Evolutionary conservation across 1,284 basidiomycete genomes (phyloP), one percentile per base, ranked within the genome.

Genomic region (Mycena citricolor): DNA sequence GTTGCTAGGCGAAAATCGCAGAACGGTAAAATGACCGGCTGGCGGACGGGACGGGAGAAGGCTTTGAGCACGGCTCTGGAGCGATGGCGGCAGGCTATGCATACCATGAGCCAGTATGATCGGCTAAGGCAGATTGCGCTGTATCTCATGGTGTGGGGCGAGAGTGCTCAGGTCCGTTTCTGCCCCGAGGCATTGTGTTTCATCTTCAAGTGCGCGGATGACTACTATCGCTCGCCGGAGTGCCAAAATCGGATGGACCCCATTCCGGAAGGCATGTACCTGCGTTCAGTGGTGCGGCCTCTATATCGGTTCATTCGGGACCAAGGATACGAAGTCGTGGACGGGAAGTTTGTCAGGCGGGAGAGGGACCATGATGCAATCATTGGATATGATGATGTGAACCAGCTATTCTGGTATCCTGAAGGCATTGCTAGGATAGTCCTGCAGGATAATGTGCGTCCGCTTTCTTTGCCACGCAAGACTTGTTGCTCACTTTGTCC

Each of bases 341-440:
- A 98, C 61, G 94, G 94, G 44, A 94, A 94, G 68, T 98, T 97
- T 64, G 86, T 99, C 34, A 78, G 90, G 57, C 80, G 90, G 61
- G 95, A 99, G 74, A 79, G 77, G 60, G 95, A 99, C 60, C 97
- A 98, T 64, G 86, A 94, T 54, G 77, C 86, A 55, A 93, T 97
- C 61, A 97, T 99, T 61, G 97, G 95, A 8, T 99, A 99, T 62
- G 95, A 99, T 66, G 95, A 99, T 67, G 88, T 99, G 59, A 99
- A 99, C 65, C 95, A 99, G 66, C 73, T 99, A 32, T 99, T 99
- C 69, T 99, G 95, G 95, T 99, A 99, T 65, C 97, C 97, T 5
- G 97, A 99, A 60, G 97, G 97, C 25, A 95, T 99, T 57, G 90
- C 93, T 22, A 78, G 92, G 32, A 99, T 99, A 57, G 78, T 83